Conservation (phyloP, 2,329 filamentous ascomycete genomes). For the Harringtonia aguacate region DNA sequence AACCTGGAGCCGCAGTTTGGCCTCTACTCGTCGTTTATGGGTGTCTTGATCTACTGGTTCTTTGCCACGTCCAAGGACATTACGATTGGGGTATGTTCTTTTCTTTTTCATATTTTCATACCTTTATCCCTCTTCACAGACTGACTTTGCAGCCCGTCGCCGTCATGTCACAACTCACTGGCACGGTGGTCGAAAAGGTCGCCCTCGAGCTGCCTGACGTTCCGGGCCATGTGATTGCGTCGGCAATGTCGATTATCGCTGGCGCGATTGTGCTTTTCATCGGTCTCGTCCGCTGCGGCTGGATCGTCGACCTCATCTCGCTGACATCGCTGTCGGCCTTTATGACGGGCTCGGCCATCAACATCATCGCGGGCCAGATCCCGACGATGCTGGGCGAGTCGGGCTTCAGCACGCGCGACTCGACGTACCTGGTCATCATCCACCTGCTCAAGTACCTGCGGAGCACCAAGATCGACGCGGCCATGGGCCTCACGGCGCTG, state of each 20-base stretch:
- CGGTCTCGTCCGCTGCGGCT: conserved; percentile 70
- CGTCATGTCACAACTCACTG: conserved; percentile 85
- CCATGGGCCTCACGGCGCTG: conserved; percentile 77
- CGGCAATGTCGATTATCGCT: conserved; percentile 64
- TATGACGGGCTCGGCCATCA: conserved; percentile 93
- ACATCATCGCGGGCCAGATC: conserved; percentile 76
- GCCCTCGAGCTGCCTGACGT: conserved; percentile 44
- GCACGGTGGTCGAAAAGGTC: conserved; percentile 64
- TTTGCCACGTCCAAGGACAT: conserved; percentile 98
- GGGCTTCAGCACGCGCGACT: conserved; percentile 48
- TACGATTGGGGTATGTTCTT: conserved; percentile 63
- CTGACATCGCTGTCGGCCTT: conserved; percentile 85
- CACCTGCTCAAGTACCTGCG: conserved; percentile 67
- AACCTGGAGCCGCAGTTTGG: conserved; percentile 73
- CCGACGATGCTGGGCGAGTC: conserved; percentile 71
- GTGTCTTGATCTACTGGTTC: conserved; percentile 90
- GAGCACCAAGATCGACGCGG: conserved; percentile 62
- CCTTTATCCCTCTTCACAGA: not conserved
- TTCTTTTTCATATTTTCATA: conserved; percentile 1
- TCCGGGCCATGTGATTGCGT: conserved; percentile 58
- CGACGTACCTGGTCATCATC: conserved; percentile 76
- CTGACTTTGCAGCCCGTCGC: conserved; percentile 52
- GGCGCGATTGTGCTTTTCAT: conserved; percentile 70
- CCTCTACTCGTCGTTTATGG: conserved; percentile 93
- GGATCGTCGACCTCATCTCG: conserved; percentile 89